Percentiles rank a stretch among this genome's conserved stretches.
Evolutionary conservation across 2,329 filamentous ascomycete species (phyloP).

Genomic region (Apiospora kogelbergensis): DNA sequence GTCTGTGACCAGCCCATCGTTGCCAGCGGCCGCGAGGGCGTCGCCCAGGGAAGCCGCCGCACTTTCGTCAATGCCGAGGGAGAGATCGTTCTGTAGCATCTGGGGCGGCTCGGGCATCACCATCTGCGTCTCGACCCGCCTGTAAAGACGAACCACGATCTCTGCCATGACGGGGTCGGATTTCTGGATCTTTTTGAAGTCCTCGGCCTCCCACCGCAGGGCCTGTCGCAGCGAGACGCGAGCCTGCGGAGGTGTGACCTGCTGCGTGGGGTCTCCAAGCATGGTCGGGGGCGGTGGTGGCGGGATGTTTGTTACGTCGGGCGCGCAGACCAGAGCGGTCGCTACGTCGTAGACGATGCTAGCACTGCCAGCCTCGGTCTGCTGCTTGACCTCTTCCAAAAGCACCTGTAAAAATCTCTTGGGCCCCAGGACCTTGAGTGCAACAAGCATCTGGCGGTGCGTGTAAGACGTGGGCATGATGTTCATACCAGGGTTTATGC

Average conservation of each 20-base stretch:
- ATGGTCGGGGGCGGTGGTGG: slow-evolving; percentile 29
- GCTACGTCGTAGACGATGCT: slow-evolving; percentile 68
- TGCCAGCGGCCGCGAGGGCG: slow-evolving; percentile 42
- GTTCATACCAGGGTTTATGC: slow-evolving; percentile 53
- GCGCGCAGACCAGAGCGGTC: slow-evolving; percentile 67
- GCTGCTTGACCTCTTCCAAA: slow-evolving; percentile 65
- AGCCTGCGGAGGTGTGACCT: slow-evolving; percentile 34
- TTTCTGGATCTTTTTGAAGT: slow-evolving; percentile 56
- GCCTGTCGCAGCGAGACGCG: slow-evolving; percentile 59
- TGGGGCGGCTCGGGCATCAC: slow-evolving; percentile 35
- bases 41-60: slow-evolving; percentile 39
- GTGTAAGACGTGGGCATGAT: slow-evolving; percentile 66
- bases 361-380: slow-evolving; percentile 59
- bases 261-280: slow-evolving; percentile 31
- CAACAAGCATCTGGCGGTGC: slow-evolving; percentile 67
- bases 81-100: slow-evolving; percentile 45
- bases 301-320: slow-evolving; percentile 51
- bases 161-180: slow-evolving; percentile 59
- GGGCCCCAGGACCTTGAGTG: slow-evolving; percentile 61
- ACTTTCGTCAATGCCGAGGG: slow-evolving; percentile 39
- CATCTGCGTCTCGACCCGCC: slow-evolving; percentile 67
- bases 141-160: slow-evolving; percentile 60
- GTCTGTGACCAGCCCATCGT: slow-evolving; percentile 34
- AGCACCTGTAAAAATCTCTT: slow-evolving; percentile 60
- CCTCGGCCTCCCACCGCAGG: slow-evolving; percentile 57